Base-by-base conservation (phyloP, 1,284 basidiomycete genomes). In the Macrocystidia cucumis region DNA sequence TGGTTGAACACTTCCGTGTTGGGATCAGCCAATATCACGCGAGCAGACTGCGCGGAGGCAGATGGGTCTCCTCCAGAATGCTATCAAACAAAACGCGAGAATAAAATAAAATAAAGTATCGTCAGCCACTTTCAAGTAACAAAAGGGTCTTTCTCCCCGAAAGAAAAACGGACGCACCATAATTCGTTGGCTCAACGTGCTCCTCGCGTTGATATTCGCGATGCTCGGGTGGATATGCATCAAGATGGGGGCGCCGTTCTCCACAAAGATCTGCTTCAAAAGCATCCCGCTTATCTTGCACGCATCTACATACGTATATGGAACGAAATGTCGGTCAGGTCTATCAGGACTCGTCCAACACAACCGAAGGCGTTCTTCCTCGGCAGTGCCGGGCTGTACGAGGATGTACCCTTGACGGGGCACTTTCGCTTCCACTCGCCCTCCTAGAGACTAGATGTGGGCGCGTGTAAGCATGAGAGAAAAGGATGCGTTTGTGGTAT, bases 141-240 rank as follows among this genome's bases (percentile, higher is more conserved):
- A n/a, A n/a, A n/a, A n/a, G n/a, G n/a, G n/a, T n/a, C n/a, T n/a
- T n/a, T n/a, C n/a, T n/a, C n/a, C n/a, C n/a, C n/a, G n/a, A n/a
- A 20, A 32, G 41, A 32, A 22, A 5, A 22, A 38, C 36, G 6
- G 16, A 63, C 70, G 49, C 48, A 82, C 83, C 69, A 75, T 72
- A 41, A 87, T 84, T 22, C 78, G 71, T 32, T 73, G 67, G 39
- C 67, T 69, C 12, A 87, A 63, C 17, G 73, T 69, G 18, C 63
- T 69, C 24, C 83, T 63, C 7, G 74, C 79, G 42, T 81, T 81
- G 39, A 75, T 62, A 49, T 87, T 86, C 25, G 78, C 76, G 32
- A 87, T 85, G 50, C 78, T 83, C 1, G 72, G 64, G 48, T 87
- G 80, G 38, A 88, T 82, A 47, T 83, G 79, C 67, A 88, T 82